Percentiles rank a stretch among this genome's conserved stretches.
Evolutionary conservation across 768 basidiomycete species (phyloP).

Genomic region (Amyloporia xantha): DNA sequence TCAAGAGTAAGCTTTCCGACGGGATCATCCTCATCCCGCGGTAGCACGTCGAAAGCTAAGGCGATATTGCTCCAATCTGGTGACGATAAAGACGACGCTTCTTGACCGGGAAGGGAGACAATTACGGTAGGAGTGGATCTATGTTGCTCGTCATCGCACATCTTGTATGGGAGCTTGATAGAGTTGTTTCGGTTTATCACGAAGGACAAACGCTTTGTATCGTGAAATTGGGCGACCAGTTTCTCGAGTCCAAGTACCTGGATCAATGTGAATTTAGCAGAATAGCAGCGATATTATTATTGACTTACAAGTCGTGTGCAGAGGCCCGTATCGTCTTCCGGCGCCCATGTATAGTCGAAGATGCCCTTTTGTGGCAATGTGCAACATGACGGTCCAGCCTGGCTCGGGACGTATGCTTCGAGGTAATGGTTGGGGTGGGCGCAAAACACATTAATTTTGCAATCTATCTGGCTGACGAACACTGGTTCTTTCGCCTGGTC

Average conservation of each 20-base stretch:
- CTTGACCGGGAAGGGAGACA: constrained; percentile 2
- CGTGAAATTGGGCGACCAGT: neutral
- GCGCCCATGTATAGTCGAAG: no score
- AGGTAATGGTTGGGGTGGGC: no score
- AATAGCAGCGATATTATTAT: neutral
- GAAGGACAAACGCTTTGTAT: neutral
- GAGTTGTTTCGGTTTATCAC: neutral
- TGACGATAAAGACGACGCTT: neutral
- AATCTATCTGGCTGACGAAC: no score
- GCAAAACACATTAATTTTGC: no score
- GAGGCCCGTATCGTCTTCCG: no score
- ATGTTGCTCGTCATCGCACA: neutral
- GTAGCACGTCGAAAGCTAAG: constrained; percentile 7
- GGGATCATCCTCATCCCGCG: neutral
- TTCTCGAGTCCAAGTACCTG: constrained; percentile 1
- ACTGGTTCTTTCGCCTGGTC: no score
- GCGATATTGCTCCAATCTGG: constrained; percentile 5
- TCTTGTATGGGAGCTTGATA: constrained; percentile 1
- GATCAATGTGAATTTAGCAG: neutral
- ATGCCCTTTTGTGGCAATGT: no score
- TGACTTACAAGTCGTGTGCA: neutral
- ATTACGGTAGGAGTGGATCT: constrained; percentile 6
- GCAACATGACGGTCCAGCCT: no score
- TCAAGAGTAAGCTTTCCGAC: neutral
- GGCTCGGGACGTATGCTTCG: no score